Evolutionary conservation across 257 asterid genomes (phyloP).

Genomic region (Solanum piurae): DNA sequence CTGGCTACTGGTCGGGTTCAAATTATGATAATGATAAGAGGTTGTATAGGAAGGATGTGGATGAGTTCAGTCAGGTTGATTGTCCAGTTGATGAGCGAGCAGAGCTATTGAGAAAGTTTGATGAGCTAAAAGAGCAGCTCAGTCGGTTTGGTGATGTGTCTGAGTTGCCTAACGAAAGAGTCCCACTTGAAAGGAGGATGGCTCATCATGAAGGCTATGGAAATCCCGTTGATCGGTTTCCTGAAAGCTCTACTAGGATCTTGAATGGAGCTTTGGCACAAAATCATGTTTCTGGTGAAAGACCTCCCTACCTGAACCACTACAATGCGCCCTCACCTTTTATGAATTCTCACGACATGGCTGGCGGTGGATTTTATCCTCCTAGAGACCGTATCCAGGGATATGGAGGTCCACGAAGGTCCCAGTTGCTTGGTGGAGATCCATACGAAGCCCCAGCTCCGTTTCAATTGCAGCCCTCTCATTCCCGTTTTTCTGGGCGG

Average conservation of each 20-base stretch:
- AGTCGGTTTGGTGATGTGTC: constrained; percentile 39
- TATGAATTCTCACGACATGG: constrained; percentile 34
- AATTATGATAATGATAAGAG: constrained; percentile 23
- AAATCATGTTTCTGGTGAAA: constrained; percentile 19
- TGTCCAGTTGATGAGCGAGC: constrained; percentile 38
- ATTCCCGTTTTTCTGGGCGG: constrained; percentile 26
- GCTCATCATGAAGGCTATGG: constrained; percentile 35
- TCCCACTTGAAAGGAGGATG: constrained; percentile 27
- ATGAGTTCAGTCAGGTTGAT: constrained; percentile 22
- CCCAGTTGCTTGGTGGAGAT: constrained; percentile 37
- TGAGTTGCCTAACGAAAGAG: constrained; percentile 43
- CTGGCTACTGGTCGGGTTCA: constrained; percentile 15
- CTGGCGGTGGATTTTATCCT: constrained; percentile 42
- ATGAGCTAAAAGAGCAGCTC: constrained; percentile 50
- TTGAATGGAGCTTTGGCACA: constrained; percentile 15
- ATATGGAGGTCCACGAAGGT: constrained; percentile 30
- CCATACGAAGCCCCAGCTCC: constrained; percentile 19
- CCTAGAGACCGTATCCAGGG: constrained; percentile 22
- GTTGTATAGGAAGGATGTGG: constrained; percentile 13
- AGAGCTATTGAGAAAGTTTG: constrained; percentile 57
- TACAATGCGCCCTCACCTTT: constrained; percentile 27
- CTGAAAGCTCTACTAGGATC: constrained; percentile 24
- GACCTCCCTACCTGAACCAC: constrained; percentile 28
- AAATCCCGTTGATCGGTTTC: constrained; percentile 20
- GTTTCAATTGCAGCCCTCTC: constrained; percentile 25